phyloP scores from a whole-genome alignment of 441 rosid species.

The Manihot esculenta region DNA sequence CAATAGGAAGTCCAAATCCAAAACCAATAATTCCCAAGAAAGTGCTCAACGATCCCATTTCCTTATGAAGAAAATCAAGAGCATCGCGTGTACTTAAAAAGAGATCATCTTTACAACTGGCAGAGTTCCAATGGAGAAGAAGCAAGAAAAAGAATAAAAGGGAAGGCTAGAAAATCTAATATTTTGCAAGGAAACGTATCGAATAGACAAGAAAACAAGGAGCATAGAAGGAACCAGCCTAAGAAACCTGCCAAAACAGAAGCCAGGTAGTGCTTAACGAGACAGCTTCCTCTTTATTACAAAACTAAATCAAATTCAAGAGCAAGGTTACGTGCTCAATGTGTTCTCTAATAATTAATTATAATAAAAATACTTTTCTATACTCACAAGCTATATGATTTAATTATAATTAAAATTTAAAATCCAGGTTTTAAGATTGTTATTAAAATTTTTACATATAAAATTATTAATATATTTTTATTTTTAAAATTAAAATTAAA shows the following conservation, averaged over 20 bases:
- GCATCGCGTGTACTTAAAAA: not conserved
- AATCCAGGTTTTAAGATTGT: too few species aligned
- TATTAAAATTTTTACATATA: too few species aligned
- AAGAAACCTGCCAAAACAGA: slow-evolving; percentile 28
- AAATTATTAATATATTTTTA: too few species aligned
- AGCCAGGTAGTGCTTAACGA: slow-evolving; percentile 1
- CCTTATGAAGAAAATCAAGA: slow-evolving; percentile 11
- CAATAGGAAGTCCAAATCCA: slow-evolving; percentile 49
- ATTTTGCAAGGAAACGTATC: not conserved
- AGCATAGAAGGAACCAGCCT: not conserved
- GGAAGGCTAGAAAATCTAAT: not conserved
- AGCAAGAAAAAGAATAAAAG: not conserved
- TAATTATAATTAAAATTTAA: too few species aligned
- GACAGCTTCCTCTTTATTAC: not conserved
- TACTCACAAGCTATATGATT: not conserved
- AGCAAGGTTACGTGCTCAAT: not conserved
- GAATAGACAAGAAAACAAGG: not conserved
- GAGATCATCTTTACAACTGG: too few species aligned
- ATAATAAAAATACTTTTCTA: not conserved
- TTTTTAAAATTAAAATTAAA: too few species aligned
- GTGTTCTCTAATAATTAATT: not conserved
- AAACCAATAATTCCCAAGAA: slow-evolving; percentile 53
- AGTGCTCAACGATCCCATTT: slow-evolving; percentile 51
- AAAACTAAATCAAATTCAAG: not conserved
- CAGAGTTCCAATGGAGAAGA: not conserved